Base-by-base conservation (phyloP, 768 basidiomycete genomes). In the Leccinellum luteum region DNA sequence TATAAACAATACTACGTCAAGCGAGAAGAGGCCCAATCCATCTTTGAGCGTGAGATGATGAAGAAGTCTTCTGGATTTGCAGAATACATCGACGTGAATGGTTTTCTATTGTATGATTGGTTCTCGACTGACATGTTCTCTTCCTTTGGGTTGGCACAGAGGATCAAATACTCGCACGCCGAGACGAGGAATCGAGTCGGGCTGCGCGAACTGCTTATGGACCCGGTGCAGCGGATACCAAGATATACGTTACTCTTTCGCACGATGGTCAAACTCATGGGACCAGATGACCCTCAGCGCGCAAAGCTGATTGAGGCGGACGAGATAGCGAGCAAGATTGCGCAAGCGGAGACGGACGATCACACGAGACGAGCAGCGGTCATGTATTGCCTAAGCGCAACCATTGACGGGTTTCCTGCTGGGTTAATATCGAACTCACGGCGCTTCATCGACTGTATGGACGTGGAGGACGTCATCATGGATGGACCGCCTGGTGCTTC, bases 161-260 rank as follows among this genome's bases (percentile, higher is more conserved):
- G 86, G 56, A 86, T 92, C 72, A 94, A 96, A 78, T 96, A 95
- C 69, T 85, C 87, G 60, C 83, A 83, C 15, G 76, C 84, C 21
- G 91, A 91, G 62, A 71, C 80, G 30, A 81, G 81, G 64, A 94
- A 91, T 69, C 90, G 93, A 41, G 83, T 96, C 55, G 94, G 92
- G 45, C 78, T 98, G 54, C 83, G 94, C 27, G 94, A 96, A 69
- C 82, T 97, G 50, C 80, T 98, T 21, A 96, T 96, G 87, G 95
- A 98, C 63, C 95, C 95, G 15, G 92, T 97, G 6, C 95, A 98
- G 67, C 86, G 95, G 32, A 93, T 98, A 66, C 94, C 95, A 4
- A 81, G 96, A 62, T 98, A 98, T 73, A 95, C 93, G 1, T 78
- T 98, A 25, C 80, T 98, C 62, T 92, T 96, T 73, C 88, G 92